These are phyloP conservation scores for Tillandsia fasciculata DNA, from an alignment of 176 grass and related monocot species.

Conservation along the genomic window DNA sequence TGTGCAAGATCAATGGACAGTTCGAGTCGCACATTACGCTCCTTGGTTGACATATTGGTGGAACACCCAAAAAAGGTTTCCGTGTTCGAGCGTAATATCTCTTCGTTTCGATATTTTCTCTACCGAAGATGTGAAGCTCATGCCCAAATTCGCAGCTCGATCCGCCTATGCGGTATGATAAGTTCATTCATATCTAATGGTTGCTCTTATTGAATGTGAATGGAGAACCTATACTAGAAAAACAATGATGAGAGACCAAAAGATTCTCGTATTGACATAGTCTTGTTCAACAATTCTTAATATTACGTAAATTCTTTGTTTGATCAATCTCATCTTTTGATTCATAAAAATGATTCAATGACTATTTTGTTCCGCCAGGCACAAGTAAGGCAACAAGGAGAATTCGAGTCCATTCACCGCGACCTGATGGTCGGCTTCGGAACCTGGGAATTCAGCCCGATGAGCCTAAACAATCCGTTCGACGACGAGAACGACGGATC, in stretches of 20 bases:
- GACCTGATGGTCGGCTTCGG: slow-evolving; percentile 66
- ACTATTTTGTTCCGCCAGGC: slow-evolving; percentile 11
- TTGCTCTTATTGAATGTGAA: too few species aligned
- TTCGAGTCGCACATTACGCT: slow-evolving; percentile 57
- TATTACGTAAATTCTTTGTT: too few species aligned
- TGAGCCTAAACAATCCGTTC: slow-evolving; percentile 71
- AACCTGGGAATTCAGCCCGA: slow-evolving; percentile 57
- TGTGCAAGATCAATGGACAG: slow-evolving; percentile 54
- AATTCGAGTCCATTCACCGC: slow-evolving; percentile 38
- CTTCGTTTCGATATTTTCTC: slow-evolving; percentile 30
- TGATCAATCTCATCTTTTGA: too few species aligned
- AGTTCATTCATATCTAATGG: neutral
- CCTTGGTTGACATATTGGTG: slow-evolving; percentile 82
- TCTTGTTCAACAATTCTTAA: too few species aligned
- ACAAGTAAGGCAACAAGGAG: slow-evolving; percentile 53
- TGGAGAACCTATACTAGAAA: too few species aligned
- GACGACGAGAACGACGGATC: slow-evolving; percentile 42
- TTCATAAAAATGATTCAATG: too few species aligned
- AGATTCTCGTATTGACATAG: too few species aligned
- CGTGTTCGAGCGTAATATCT: slow-evolving; percentile 49
- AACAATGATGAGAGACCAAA: too few species aligned
- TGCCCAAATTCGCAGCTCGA: slow-evolving; percentile 23
- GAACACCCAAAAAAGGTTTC: slow-evolving; percentile 82
- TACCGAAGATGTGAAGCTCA: slow-evolving; percentile 37
- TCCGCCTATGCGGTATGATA: slow-evolving; percentile 24